Evolutionary conservation across 129 eudicot species (phyloP).

Genomic region (Rutidosis leptorrhynchoides): DNA sequence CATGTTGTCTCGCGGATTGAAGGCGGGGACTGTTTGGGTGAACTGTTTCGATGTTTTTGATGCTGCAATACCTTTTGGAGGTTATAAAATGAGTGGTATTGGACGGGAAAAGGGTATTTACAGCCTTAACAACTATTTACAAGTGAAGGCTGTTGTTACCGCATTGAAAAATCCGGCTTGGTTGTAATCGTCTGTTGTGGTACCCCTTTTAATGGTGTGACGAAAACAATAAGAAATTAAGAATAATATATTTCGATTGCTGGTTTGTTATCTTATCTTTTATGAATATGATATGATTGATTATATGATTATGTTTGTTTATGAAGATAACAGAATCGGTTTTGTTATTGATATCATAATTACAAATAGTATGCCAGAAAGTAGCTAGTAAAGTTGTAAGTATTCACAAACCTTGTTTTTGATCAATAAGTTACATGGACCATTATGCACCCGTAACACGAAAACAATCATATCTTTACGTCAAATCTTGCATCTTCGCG

Average conservation of each 20-base stretch:
- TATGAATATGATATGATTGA: too few relatives aligned
- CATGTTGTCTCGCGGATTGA: constrained; percentile 57
- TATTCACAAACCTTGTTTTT: background rate
- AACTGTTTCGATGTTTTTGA: constrained; percentile 75
- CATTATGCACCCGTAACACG: background rate
- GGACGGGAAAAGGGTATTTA: constrained; percentile 82
- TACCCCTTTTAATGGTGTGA: background rate
- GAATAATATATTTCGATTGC: background rate
- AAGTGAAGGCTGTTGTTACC: constrained; percentile 75
- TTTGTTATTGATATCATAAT: background rate
- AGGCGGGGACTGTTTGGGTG: constrained; percentile 76
- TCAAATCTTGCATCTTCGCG: constrained; percentile 29
- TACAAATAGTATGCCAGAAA: background rate
- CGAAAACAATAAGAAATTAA: background rate
- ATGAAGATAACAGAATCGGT: background rate
- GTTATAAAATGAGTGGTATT: constrained; percentile 84
- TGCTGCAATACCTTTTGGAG: constrained; percentile 86
- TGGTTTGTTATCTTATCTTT: background rate
- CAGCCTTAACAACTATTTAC: constrained; percentile 70
- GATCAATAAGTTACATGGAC: background rate
- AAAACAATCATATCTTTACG: background rate
- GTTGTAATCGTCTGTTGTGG: constrained; percentile 34
- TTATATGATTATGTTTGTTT: background rate
- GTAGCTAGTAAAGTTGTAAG: background rate
- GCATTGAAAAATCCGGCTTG: constrained; percentile 70